These are phyloP conservation scores for Orychophragmus violaceus DNA, from an alignment of 345 rosid genomes.

Conservation along the genomic window DNA sequence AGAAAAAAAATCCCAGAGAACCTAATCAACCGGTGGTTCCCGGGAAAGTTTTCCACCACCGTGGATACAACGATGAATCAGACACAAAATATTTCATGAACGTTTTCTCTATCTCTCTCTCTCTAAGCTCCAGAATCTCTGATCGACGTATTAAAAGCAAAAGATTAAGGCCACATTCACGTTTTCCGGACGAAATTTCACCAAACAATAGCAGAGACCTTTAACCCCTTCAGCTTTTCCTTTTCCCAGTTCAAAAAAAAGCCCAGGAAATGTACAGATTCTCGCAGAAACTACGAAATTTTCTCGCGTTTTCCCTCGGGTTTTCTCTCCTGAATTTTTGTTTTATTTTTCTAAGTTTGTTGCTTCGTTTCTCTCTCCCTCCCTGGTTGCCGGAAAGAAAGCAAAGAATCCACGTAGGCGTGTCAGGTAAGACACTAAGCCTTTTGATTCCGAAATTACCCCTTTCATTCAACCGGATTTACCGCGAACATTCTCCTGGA, in stretches of 20 bases:
- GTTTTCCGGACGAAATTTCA: neutral
- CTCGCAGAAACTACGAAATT: neutral
- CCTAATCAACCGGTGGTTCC: slow-evolving; percentile 10
- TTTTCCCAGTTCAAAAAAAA: neutral
- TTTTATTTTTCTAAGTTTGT: neutral
- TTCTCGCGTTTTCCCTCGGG: slow-evolving; percentile 21
- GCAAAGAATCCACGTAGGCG: slow-evolving; percentile 35
- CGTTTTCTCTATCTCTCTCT: neutral
- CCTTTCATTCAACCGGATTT: neutral
- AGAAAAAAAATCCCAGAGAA: neutral
- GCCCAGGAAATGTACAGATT: neutral
- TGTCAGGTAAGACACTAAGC: slow-evolving; percentile 3
- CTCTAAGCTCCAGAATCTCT: neutral
- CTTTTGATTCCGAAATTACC: slow-evolving; percentile 15
- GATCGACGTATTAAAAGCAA: slow-evolving; percentile 4
- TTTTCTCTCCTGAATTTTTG: slow-evolving; percentile 18
- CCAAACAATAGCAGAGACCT: neutral
- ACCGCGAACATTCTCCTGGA: neutral
- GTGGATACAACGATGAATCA: slow-evolving; percentile 14
- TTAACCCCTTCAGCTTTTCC: slow-evolving; percentile 7
- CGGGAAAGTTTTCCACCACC: slow-evolving; percentile 22
- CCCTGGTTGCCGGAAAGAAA: slow-evolving; percentile 17
- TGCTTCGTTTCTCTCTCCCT: slow-evolving; percentile 16
- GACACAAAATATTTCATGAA: neutral
- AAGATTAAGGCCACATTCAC: slow-evolving; percentile 5